Base-by-base conservation (phyloP, 345 rosid genomes). In the Atalantia buxifolia region DNA sequence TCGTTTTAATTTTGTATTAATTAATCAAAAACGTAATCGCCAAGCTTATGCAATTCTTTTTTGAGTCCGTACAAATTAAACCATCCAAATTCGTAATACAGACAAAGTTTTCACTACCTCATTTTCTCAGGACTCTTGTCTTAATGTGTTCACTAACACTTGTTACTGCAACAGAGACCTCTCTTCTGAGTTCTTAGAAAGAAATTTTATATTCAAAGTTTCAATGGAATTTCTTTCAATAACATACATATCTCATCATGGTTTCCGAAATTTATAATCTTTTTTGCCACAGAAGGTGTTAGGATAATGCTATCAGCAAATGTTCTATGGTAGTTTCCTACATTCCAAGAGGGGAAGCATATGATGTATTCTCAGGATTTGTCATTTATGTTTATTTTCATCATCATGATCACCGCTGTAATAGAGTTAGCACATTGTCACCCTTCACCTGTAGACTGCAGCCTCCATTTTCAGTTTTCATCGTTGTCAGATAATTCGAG, bases 401-500 rank as follows among this genome's bases (percentile, higher is more conserved):
- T 76, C 30, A 45, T 80, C 66, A 13, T 80, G 57, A 67, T 83
- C 38, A 66, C 7, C n/a, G 57, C 35, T 0, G 21, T 62, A 35
- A 3, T 31, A 16, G 71, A 56, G 24, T 50, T 77, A 18, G 36
- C 67, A 76, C 80, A 59, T 73, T 78, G 84, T 66, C 78, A 76
- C 71, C 61, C 81, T 70, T 8, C 77, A 9, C 68, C 25, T 10
- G 5, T 22, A 63, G 64, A 18, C 24, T 82, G 92, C 77, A 71
- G 28, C 75, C 82, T 85, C 7, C 76, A 79, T 59, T 67, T 81
- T 40, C 35, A 76, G 3, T 59, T 60, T 63, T 6, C 77, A 25
- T 22, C 71, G 5, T 22, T 70, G 1, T 31, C 40, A 16, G 19
- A 38, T 31, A 55, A 40, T 31, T 31, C 81, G 18, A 83, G 40